phyloP scores from a whole-genome alignment of 257 asterid genomes.

The Solanum peruvianum region DNA sequence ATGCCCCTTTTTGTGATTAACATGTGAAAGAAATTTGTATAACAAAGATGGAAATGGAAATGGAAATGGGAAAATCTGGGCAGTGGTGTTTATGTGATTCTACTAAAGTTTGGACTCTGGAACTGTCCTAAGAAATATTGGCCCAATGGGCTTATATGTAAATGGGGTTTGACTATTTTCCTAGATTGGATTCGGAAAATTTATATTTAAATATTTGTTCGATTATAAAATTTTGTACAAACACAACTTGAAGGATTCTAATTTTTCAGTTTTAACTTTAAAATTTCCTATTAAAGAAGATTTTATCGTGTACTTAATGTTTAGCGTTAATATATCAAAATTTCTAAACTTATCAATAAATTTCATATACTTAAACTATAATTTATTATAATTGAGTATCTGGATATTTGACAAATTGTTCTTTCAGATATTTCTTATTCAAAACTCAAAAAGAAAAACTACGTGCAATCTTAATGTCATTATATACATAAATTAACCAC shows the following conservation, averaged over 20 bases:
- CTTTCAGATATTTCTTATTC: background rate
- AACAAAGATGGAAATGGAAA: background rate
- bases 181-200: background rate
- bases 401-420: background rate
- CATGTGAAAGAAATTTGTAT: background rate
- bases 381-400: background rate
- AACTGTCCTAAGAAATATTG: background rate
- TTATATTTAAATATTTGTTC: background rate
- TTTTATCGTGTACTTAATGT: background rate
- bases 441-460: background rate
- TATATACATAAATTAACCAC: background rate
- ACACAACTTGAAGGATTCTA: background rate
- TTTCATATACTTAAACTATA: background rate
- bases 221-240: background rate
- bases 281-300: background rate
- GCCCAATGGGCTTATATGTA: background rate
- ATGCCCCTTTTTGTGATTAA: background rate
- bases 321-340: background rate
- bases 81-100: background rate
- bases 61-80: background rate
- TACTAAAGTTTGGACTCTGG: background rate
- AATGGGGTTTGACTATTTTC: background rate
- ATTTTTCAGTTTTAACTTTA: background rate
- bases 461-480: background rate
- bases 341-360: background rate